Conservation (phyloP, 768 basidiomycete genomes). For the Rossbeevera mucosa region DNA sequence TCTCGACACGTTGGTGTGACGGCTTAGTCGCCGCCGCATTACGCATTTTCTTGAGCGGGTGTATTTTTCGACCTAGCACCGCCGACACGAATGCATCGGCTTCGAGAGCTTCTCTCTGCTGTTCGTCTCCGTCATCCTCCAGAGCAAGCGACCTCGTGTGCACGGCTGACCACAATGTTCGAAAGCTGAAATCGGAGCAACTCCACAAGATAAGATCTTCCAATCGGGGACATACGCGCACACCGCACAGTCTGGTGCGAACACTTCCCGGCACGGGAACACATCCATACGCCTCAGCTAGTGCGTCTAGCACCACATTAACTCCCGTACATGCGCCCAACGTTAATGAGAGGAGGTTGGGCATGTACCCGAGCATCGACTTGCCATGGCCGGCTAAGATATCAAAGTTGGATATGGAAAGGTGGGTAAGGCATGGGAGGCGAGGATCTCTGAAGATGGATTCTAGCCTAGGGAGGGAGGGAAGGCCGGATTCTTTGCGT, state of each 20-base stretch:
- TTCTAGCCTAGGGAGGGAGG: conserved; percentile 45
- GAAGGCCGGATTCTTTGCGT: conserved; percentile 21
- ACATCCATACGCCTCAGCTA: conserved; percentile 37
- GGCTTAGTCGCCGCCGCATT: conserved; percentile 5
- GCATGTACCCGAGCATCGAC: conserved; percentile 50
- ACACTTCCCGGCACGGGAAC: conserved; percentile 10
- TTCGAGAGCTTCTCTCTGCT: conserved; percentile 10
- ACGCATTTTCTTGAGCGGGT: conserved; percentile 35
- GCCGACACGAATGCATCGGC: conserved; percentile 23
- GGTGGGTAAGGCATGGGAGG: conserved; percentile 45
- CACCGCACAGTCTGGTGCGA: conserved; percentile 27
- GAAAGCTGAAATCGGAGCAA: conserved; percentile 42
- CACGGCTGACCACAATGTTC: conserved; percentile 35
- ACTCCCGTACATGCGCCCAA: conserved; percentile 45
- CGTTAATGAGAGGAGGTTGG: conserved; percentile 43
- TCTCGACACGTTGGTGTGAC: conserved; percentile 10
- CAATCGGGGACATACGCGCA: conserved; percentile 47
- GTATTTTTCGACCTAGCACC: conserved; percentile 28
- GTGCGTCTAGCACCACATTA: conserved; percentile 35
- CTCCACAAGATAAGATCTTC: conserved; percentile 50
- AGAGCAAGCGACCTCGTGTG: conserved; percentile 26
- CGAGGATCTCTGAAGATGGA: conserved; percentile 55
- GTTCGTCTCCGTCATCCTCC: conserved; percentile 14
- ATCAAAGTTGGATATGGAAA: conserved; percentile 46
- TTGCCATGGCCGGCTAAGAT: conserved; percentile 37